Base-by-base conservation (phyloP, 2,329 filamentous ascomycete genomes). In the Fonsecaea pugnacius region DNA sequence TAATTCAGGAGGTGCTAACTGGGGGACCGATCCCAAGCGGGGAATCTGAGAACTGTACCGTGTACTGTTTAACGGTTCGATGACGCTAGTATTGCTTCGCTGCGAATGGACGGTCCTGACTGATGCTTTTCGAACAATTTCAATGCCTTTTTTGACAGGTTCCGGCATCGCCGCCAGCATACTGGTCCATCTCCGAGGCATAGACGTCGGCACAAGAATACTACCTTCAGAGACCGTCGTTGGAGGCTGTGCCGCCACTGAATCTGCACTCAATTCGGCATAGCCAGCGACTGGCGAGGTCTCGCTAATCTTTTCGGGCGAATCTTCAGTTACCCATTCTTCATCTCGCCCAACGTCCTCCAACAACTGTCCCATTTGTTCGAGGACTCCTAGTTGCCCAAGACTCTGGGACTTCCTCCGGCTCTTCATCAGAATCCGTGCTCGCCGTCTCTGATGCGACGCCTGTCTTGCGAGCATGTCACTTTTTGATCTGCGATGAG, bases 191-290 rank as follows among this genome's bases (percentile, higher is more conserved):
- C 62, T 65, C n/a, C 36, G 62, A 12, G 68, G 67, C 14, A 61
- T 38, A 10, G 68, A 62, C 8, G 50, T 59, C 33, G 62, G 46
- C 14, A 60, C 58, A 55, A 63, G 55, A 24, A 66, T 53, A 38
- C 62, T 65, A 8, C 27, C 43, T 36, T 27, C 54, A 18, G 62
- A 36, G 1, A 43, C n/a, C 10, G 46, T 60, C 10, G 62, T 60
- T 9, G 60, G 56, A 4, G 65, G 64, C 38, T 62, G 64, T 24
- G 59, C 60, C 32, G 54, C 33, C 14, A 65, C 58, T 18, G 68
- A 70, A 14, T 70, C 69, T 24, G 57, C 69, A 57, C 69, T 71
- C 55, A 71, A 51, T 58, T 71, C 69, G 8, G 65, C 69, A 51
- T 67, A 71, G 8, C 69, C 69, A 40, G 36, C 38, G 3, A 67